These are phyloP conservation scores for Leucosporidium creatinivorum DNA, from an alignment of 768 basidiomycete species.

Conservation along the genomic window DNA sequence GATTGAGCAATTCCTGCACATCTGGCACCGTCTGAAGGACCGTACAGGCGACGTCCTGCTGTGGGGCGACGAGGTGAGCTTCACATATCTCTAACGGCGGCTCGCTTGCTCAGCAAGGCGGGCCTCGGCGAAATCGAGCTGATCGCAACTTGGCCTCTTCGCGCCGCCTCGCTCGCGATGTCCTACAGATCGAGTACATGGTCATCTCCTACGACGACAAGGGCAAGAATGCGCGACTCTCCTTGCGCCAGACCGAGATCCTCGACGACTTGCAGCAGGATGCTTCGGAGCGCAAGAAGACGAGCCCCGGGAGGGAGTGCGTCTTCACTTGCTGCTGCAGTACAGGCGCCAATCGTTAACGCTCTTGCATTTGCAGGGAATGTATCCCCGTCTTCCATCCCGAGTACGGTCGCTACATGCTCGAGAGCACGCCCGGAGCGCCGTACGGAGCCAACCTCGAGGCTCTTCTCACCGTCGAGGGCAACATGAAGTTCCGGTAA, in stretches of 20 bases:
- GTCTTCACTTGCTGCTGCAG: not conserved
- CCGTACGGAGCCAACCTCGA: conserved; percentile 83
- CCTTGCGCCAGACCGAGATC: conserved; percentile 92
- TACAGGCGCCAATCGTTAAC: no score
- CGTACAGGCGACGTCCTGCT: conserved; percentile 81
- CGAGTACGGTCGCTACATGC: conserved; percentile 97
- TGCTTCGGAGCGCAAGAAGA: conserved; percentile 47
- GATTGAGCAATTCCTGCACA: conserved; percentile 87
- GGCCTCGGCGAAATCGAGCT: not conserved
- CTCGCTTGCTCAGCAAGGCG: not conserved
- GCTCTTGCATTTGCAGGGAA: conserved; percentile 43
- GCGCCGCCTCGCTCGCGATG: not conserved
- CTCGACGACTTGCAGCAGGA: conserved; percentile 55
- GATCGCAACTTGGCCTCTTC: not conserved
- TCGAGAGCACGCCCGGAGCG: conserved; percentile 92
- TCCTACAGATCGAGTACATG: conserved; percentile 83
- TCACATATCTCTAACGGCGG: not conserved
- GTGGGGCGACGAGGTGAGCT: conserved; percentile 93
- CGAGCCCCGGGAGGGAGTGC: conserved; percentile 1
- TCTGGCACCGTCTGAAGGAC: conserved; percentile 87
- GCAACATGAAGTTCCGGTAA: conserved; percentile 89
- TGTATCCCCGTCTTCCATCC: conserved; percentile 88
- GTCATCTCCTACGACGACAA: conserved; percentile 75
- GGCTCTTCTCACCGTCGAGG: conserved; percentile 81
- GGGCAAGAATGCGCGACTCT: conserved; percentile 72